Evolutionary conservation across 805 yeast species (phyloP).

Genomic region (Kodamaea leandrae): DNA sequence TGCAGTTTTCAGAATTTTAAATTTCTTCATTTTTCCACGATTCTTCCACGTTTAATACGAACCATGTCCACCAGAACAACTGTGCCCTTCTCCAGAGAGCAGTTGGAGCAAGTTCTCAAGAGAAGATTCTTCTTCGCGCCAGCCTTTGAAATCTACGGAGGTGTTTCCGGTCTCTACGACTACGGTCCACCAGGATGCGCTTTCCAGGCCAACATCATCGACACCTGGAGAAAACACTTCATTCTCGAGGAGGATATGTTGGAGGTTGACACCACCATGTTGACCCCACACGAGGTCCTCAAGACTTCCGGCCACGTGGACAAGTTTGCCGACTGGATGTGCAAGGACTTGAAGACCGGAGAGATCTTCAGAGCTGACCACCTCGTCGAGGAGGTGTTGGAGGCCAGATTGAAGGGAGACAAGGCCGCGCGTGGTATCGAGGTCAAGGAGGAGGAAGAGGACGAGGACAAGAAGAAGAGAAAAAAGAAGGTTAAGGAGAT

Average conservation of each 20-base stretch:
- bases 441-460: constrained; percentile 51
- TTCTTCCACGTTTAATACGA: constrained; percentile 1
- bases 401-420: constrained; percentile 94
- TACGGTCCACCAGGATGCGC: constrained; percentile 99
- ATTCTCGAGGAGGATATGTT: constrained; percentile 97
- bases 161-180: constrained; percentile 96
- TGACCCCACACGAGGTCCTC: constrained; percentile 95
- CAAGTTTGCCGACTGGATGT: constrained; percentile 99
- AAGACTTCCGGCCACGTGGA: constrained; percentile 99
- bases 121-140: constrained; percentile 98
- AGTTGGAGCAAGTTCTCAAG: constrained; percentile 84
- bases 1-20: not conserved
- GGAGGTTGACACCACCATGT: constrained; percentile 96
- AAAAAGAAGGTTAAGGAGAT: constrained; percentile 84
- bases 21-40: not conserved
- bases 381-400: constrained; percentile 95
- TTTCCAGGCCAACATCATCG: constrained; percentile 91
- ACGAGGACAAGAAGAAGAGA: constrained; percentile 67
- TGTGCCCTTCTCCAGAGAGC: constrained; percentile 72
- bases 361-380: constrained; percentile 99
- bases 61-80: constrained; percentile 30
- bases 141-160: constrained; percentile 95
- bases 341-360: constrained; percentile 91
- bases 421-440: constrained; percentile 89
- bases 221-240: constrained; percentile 96